Evolutionary conservation across 129 eudicot species (phyloP), one percentile per base, ranked within the genome.

Genomic region (Artemisia annua): DNA sequence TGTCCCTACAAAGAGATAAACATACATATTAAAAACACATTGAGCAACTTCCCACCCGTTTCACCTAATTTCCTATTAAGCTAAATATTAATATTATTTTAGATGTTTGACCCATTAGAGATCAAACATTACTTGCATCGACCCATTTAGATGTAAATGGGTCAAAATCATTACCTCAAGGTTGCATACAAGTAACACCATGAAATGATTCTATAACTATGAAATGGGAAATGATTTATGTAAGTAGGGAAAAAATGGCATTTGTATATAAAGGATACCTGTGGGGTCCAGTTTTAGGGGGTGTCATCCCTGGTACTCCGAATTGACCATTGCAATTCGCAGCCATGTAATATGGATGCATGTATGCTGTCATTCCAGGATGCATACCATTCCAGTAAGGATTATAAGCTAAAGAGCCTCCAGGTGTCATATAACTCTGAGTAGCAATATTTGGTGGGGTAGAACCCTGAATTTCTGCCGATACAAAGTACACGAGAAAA

Each of bases 381-480:
- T 87, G 96, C 79, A 89, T 85, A 30, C 92, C 92, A 1, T 61
- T 78, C 92, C 90, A 89, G 39, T 71, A 86, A 0, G 97, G 96
- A 81, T 90, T 90, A 72, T 77, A 92, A 19, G 84, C 58, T 17
- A 82, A 49, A 67, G 89, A 94, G 87, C 90, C 88, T 90, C 81
- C 77, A 19, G 85, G 86, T 90, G 86, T 86, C 96, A 89, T 84
- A 48, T 79, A 87, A 63, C 75, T 86, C 66, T 87, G 96, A 32
- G 87, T 83, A 60, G 81, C 95, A 62, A 66, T 77, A 11, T 89
- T 89, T 62, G 81, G 95, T 24, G 84, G 65, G 30, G 72, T 65
- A 81, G 86, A 77, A 97, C 97, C 86, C 59, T 89, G 98, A 88
- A 89, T 89, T 62, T 93, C 98, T 60, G 87, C 79, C 63, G 80